Percentiles rank a stretch among this genome's conserved stretches.
These are phyloP conservation scores for Tagetes patula DNA, from an alignment of 129 eudicot genomes.

Conservation along the genomic window DNA sequence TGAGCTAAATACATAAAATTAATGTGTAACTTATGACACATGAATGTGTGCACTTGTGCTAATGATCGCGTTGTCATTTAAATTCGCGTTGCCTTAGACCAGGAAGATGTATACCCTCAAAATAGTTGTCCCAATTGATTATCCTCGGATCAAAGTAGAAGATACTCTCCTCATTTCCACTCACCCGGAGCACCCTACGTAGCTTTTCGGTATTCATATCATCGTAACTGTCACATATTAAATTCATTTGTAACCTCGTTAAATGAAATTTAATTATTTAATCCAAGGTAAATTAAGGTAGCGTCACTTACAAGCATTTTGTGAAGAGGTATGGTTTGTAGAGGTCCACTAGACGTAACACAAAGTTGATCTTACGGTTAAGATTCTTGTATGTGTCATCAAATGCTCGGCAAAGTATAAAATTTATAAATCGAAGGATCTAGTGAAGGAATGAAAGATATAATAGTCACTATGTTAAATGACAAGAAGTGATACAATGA, in stretches of 20 bases:
- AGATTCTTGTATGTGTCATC: constrained; percentile 19
- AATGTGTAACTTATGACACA: background rate
- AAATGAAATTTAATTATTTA: background rate
- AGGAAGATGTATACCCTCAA: constrained; percentile 68
- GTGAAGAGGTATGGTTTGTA: constrained; percentile 85
- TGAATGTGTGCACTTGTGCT: background rate
- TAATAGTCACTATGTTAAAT: too few relatives aligned
- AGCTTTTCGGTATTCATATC: constrained; percentile 80
- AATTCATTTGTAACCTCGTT: background rate
- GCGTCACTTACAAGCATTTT: constrained; percentile 62
- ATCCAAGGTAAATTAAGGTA: background rate
- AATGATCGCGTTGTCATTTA: constrained; percentile 35
- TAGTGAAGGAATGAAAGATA: too few relatives aligned
- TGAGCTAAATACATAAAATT: background rate
- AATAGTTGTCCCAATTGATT: constrained; percentile 77
- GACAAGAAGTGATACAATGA: too few relatives aligned
- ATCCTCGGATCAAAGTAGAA: constrained; percentile 80
- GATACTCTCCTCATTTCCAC: constrained; percentile 40
- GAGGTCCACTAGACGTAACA: constrained; percentile 63
- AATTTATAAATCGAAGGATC: too few relatives aligned
- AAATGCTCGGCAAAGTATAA: constrained; percentile 45
- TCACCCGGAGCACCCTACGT: constrained; percentile 48
- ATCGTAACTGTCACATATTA: constrained; percentile 52
- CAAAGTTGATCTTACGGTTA: constrained; percentile 56
- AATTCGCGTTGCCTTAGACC: constrained; percentile 69